These are phyloP conservation scores for Pseudocercospora macadamiae DNA, from an alignment of 2,329 filamentous ascomycete genomes.

Conservation along the genomic window DNA sequence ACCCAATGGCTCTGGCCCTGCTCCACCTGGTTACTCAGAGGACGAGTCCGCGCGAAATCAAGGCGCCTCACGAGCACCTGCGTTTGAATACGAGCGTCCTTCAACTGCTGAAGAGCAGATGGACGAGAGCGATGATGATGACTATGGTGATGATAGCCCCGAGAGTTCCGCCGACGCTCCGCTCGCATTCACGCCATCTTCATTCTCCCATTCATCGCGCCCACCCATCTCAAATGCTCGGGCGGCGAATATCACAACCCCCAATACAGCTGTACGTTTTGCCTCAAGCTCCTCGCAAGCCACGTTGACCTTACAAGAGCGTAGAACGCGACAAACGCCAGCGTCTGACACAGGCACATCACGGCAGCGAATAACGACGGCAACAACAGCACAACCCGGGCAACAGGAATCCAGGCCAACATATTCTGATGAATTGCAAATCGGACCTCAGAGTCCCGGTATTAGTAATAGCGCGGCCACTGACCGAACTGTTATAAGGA, in stretches of 20 bases:
- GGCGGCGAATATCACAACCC: neutral
- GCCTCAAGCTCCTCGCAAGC: conserved; percentile 17
- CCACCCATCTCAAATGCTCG: conserved; percentile 10
- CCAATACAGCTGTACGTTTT: conserved; percentile 19
- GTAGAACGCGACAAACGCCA: conserved; percentile 18
- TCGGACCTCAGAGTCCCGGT: conserved; percentile 6
- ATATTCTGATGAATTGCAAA: neutral
- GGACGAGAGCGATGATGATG: conserved; percentile 35
- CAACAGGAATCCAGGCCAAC: conserved; percentile 9
- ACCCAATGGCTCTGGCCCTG: conserved; percentile 27
- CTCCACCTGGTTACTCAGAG: conserved; percentile 36
- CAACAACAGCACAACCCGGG: conserved; percentile 9
- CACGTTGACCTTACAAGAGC: conserved; percentile 28
- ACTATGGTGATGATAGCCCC: conserved; percentile 26
- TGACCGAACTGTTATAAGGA: conserved; percentile 24
- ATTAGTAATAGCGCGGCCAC: conserved; percentile 17
- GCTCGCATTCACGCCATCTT: conserved; percentile 18
- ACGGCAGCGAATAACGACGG: conserved; percentile 8
- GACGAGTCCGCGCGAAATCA: conserved; percentile 26
- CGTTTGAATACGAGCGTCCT: conserved; percentile 26
- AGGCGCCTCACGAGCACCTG: conserved; percentile 21
- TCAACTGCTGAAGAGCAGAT: conserved; percentile 31
- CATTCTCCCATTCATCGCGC: conserved; percentile 25
- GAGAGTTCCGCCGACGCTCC: neutral
- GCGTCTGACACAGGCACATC: neutral